phyloP scores from a whole-genome alignment of 345 rosid genomes.

The Linum lewisii region DNA sequence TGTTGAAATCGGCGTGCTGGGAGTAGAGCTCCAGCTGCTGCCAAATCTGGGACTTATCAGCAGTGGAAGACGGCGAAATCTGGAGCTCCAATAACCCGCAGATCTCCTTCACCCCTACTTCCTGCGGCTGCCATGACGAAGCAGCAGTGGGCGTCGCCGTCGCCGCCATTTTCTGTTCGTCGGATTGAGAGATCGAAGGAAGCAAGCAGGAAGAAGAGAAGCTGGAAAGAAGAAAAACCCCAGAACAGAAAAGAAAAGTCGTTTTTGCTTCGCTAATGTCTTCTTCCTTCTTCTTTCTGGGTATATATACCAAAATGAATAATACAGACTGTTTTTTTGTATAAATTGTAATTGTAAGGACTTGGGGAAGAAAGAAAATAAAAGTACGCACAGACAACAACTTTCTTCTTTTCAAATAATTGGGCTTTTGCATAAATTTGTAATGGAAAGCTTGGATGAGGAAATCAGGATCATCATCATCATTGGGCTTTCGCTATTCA shows the following conservation, averaged over 20 bases:
- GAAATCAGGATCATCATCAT: neutral
- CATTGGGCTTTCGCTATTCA: neutral
- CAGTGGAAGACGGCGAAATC: conserved; percentile 72
- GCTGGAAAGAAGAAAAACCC: neutral
- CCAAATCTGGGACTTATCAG: conserved; percentile 90
- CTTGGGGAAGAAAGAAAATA: neutral
- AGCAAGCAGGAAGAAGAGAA: neutral
- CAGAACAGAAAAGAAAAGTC: neutral
- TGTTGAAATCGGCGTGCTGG: conserved; percentile 93
- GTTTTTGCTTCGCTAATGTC: neutral
- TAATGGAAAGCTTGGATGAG: neutral
- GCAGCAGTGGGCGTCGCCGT: conserved; percentile 27
- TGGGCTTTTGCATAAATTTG: neutral
- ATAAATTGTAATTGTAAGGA: neutral
- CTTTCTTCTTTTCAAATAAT: neutral
- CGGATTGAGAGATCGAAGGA: neutral
- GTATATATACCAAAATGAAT: neutral
- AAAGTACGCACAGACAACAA: neutral
- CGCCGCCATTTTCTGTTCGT: conserved; percentile 9
- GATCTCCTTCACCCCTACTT: conserved; percentile 76
- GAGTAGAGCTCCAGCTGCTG: conserved; percentile 87
- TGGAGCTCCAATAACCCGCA: conserved; percentile 74
- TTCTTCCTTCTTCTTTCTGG: neutral
- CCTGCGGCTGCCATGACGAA: conserved; percentile 76
- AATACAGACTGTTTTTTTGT: neutral